These are phyloP conservation scores for Dendrocalamus latiflorus DNA, from an alignment of 202 grass and related monocot species.

Conservation along the genomic window DNA sequence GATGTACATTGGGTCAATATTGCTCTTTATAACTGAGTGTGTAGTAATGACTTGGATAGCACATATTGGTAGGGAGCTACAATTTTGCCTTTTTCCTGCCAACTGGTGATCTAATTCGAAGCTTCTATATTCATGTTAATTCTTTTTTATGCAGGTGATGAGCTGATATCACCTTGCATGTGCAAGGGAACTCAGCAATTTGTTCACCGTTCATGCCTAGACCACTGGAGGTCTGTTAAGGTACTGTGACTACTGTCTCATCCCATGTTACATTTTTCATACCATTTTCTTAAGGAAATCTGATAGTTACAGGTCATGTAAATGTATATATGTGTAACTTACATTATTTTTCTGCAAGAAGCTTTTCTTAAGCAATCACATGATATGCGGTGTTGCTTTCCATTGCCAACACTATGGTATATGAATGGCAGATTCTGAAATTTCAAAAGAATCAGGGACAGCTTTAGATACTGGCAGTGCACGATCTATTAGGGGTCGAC, in stretches of 20 bases:
- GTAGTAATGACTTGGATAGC: conserved; percentile 7
- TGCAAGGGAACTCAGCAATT: conserved; percentile 88
- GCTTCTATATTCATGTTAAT: neutral
- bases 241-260: neutral
- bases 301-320: neutral
- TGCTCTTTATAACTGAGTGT: neutral
- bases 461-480: conserved; percentile 1
- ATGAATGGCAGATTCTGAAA: conserved; percentile 34
- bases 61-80: neutral
- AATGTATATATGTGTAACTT: neutral
- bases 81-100: conserved; percentile 4
- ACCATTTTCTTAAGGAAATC: neutral
- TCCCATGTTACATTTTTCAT: neutral
- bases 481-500: conserved; percentile 10
- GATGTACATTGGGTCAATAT: neutral
- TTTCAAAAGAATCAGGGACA: conserved; percentile 25
- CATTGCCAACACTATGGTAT: neutral
- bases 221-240: conserved; percentile 87
- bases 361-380: conserved; percentile 2
- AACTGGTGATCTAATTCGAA: neutral
- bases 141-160: conserved; percentile 47
- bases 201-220: conserved; percentile 77
- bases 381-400: conserved; percentile 7
- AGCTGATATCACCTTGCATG: conserved; percentile 82
- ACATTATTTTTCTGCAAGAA: neutral